Evolutionary conservation across 2,329 filamentous ascomycete species (phyloP).

Genomic region (Ampelomyces quisqualis): DNA sequence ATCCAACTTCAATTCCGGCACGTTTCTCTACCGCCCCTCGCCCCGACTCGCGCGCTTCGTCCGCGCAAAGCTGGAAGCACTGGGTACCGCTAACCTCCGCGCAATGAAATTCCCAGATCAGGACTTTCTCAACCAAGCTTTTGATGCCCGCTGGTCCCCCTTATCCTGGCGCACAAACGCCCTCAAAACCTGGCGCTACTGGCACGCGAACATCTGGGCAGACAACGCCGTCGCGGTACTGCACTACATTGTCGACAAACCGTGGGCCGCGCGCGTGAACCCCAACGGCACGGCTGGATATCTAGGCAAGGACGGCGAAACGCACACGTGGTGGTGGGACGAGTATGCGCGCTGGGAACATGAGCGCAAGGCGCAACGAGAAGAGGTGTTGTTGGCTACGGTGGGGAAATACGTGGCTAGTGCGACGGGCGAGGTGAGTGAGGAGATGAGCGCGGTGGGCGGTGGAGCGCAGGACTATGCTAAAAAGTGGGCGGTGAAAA

Average conservation of each 20-base stretch:
- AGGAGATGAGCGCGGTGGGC: conserved; percentile 36
- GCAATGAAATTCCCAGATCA: conserved; percentile 56
- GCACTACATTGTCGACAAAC: conserved; percentile 60
- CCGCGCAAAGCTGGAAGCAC: conserved; percentile 44
- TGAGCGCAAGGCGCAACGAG: conserved; percentile 24
- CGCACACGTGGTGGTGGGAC: conserved; percentile 57
- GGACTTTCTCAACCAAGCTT: conserved; percentile 56
- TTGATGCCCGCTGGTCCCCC: conserved; percentile 47
- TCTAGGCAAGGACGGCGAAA: conserved; percentile 53
- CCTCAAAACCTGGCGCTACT: conserved; percentile 57
- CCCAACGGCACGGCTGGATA: conserved; percentile 51
- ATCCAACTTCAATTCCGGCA: conserved; percentile 53
- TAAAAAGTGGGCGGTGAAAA: conserved; percentile 24
- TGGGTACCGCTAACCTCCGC: conserved; percentile 38
- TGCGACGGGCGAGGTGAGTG: conserved; percentile 20
- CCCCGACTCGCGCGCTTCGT: conserved; percentile 45
- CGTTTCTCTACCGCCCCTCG: conserved; percentile 54
- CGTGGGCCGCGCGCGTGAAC: conserved; percentile 51
- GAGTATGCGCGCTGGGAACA: conserved; percentile 47
- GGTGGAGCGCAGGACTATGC: conserved; percentile 37
- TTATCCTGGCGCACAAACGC: conserved; percentile 56
- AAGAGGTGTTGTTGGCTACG: conserved; percentile 18
- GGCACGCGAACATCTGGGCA: conserved; percentile 54
- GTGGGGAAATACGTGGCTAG: conserved; percentile 29
- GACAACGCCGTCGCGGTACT: conserved; percentile 52